Base-by-base conservation (phyloP, 202 grass and related monocot species). In the Carex sylvatica region DNA sequence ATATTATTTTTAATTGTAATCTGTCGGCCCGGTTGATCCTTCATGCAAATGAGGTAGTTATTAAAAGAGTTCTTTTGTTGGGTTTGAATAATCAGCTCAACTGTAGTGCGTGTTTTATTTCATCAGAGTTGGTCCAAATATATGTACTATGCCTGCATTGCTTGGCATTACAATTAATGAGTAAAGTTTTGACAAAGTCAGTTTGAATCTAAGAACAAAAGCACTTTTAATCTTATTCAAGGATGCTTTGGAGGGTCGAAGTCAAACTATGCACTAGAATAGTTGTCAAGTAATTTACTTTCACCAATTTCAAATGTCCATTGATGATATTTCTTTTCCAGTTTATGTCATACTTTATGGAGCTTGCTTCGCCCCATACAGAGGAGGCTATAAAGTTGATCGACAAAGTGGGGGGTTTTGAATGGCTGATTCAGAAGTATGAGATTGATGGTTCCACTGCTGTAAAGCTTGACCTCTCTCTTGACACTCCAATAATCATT, bases 291-390 rank as follows among this genome's bases (percentile, higher is more conserved):
- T 26, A 55, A 55, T 26, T 38, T 52, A 46, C 3, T 38, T 20
- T 52, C 71, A 31, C 54, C 60, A 18, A 81, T 81, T 28, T 70
- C 35, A 51, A 56, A 76, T 76, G 72, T 1, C 52, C 9, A 13
- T 76, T 76, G 49, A 56, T n/a, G 6, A 19, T 28, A 65, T 55
- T 79, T 79, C 26, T 65, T 89, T 73, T 90, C 63, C 87, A 98
- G 95, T 91, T 98, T 75, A 93, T 90, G 70, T 95, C 95, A 67
- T 98, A 98, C 31, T 98, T 98, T 87, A 95, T 98, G 95, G 95
- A 98, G 86, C 95, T 98, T 84, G 95, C 92, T 33, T 95, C 95
- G n/a, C 92, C 92, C 64, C 92, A 98, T 84, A 91, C 92, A 58
- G 91, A 98, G 88, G 95, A 98, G 71, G 95, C 91, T 87, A 98